These are phyloP conservation scores for Cyamopsis tetragonoloba DNA, from an alignment of 306 rosid species.

Conservation along the genomic window DNA sequence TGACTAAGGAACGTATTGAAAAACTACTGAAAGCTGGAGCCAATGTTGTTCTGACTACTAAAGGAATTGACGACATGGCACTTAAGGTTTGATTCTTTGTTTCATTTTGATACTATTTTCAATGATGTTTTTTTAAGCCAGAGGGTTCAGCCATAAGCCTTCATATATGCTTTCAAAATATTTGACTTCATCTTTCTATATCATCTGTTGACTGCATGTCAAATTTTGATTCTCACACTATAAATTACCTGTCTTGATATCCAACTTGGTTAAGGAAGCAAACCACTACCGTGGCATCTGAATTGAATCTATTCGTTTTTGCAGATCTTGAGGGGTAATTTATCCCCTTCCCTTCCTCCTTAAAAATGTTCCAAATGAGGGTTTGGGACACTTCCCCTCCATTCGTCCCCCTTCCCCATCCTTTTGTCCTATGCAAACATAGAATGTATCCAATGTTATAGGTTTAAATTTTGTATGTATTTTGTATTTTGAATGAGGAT, in stretches of 20 bases:
- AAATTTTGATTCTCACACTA: background rate
- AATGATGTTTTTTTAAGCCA: background rate
- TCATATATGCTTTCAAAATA: background rate
- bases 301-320: background rate
- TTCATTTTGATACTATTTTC: background rate
- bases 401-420: background rate
- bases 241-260: background rate
- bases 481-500: background rate
- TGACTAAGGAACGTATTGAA: slow-evolving; percentile 91
- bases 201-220: background rate
- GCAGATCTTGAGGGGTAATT: background rate
- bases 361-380: background rate
- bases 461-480: background rate
- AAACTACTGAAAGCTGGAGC: slow-evolving; percentile 95
- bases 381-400: background rate
- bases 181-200: background rate
- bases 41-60: slow-evolving; percentile 90
- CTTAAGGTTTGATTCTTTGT: slow-evolving; percentile 59
- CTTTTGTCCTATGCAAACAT: background rate
- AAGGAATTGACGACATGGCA: slow-evolving; percentile 99
- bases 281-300: background rate
- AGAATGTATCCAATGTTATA: background rate
- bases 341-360: no score
- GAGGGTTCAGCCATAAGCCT: background rate
- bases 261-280: background rate